Evolutionary conservation across 345 rosid genomes (phyloP), one percentile per base, ranked within the genome.

Genomic region (Eucalyptus cloeziana): DNA sequence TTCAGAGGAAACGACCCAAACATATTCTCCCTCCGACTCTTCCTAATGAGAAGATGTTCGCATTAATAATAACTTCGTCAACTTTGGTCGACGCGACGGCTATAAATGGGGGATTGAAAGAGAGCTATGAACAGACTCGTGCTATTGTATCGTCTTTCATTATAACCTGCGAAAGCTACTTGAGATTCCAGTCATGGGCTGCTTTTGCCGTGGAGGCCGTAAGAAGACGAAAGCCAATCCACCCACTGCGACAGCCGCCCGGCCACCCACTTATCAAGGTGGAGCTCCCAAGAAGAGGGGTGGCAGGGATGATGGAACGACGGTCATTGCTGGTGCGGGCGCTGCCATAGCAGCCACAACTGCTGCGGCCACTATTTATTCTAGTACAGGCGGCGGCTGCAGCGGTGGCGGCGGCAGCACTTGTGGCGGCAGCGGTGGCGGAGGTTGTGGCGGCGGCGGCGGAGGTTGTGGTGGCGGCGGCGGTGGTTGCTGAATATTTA

Each of bases 391-490:
- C 6, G 21, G 76, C 0, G 40, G 76, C 1, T 2, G 76, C 0
- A 5, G 76, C 0, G 79, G 79, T 0, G 56, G 52, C 7, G 52
- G 56, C 0, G 54, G 52, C 2, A 6, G 67, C 67, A 10, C n/a
- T 60, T 60, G 31, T 27, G 64, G 64, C 6, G 40, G 40, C 40
- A 40, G 40, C 40, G 40, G 40, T 40, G n/a, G 64, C 7, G 22
- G 56, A 7, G 24, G 22, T 16, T 49, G 50, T 1, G 58, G 58
- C 1, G 62, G 58, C 0, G 69, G 69, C 2, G 69, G 69, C 3
- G 67, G 22, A 2, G 17, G 69, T 27, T 13, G 69, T 3, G 69
- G 67, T 8, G 16, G 69, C 31, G 14, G 67, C 9, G 19, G 21
- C 0, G 54, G 54, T 2, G 13, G 64, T 10, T 58, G 64, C 5